Evolutionary conservation across 1,284 basidiomycete genomes (phyloP), one percentile per base, ranked within the genome.

Genomic region (Dichomitus squalens): DNA sequence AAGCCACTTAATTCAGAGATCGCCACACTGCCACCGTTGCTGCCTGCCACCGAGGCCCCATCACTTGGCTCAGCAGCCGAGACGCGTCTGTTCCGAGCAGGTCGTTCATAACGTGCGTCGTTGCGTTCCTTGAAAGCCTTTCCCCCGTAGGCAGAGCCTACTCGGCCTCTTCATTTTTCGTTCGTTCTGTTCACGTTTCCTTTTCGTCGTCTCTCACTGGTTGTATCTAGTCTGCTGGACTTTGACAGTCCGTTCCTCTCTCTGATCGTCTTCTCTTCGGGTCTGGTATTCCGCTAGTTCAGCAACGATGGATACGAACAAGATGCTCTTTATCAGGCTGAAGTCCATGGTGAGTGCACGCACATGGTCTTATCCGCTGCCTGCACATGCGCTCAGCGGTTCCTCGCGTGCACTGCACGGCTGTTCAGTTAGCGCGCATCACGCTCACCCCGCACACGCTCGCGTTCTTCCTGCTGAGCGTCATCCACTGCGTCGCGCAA

Each of bases 391-490:
- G 21, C 11, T 14, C 39, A 20, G 8, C 38, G 8, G n/a, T 39
- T 4, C 20, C 18, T 25, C 36, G 31, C 25, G 20, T 35, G 21
- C n/a, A n/a, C n/a, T n/a, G n/a, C n/a, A n/a, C n/a, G n/a, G n/a
- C n/a, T 12, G 21, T 20, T 4, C 47, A 76, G 75, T 70, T 72
- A 58, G 53, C 70, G 33, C 70, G 72, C 25, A 68, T 76, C 38
- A 72, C 71, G 0, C 62, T 73, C 18, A 74, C 72, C 20, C 70
- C 67, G 21, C 55, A 72, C 47, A 81, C 81, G 11, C 66, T 75
- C 34, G 68, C 75, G 3, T 85, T 84, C 72, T 80, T 86, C 64
- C 60, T 81, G 3, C 63, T 75, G 33, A 70, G 70, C 27, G 66
- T 74, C 50, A 40, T 69, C 14, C 67, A 70, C 54, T 75, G 72